Conservation (phyloP, 805 yeast species). For the Grigorovia transvaalensis region DNA sequence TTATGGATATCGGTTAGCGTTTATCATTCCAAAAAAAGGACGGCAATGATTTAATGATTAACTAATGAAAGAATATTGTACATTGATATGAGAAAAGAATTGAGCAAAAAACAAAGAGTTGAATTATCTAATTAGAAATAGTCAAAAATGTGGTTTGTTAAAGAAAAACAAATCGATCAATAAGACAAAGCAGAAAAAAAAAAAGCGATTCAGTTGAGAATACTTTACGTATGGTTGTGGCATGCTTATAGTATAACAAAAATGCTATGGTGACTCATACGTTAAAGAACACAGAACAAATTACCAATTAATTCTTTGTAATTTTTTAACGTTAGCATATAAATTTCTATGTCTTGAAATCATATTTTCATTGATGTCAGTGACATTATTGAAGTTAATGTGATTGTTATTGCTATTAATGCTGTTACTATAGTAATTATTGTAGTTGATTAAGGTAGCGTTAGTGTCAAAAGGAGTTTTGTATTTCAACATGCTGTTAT, state of each 20-base stretch:
- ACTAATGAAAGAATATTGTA: not conserved
- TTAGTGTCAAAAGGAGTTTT: not conserved
- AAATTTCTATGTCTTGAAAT: constrained; percentile 14
- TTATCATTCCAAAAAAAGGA: not conserved
- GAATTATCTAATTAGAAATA: not conserved
- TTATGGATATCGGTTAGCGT: not conserved
- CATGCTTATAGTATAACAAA: no score
- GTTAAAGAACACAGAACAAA: no score
- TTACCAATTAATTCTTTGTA: constrained; percentile 27
- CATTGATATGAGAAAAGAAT: not conserved
- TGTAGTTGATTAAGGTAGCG: not conserved
- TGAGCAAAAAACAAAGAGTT: not conserved
- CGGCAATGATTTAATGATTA: not conserved
- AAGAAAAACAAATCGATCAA: no score
- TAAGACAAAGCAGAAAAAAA: no score
- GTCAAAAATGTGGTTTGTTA: no score
- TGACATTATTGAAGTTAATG: not conserved
- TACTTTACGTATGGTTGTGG: not conserved
- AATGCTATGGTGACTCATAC: no score
- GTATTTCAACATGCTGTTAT: not conserved
- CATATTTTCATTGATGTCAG: not conserved
- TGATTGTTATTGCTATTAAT: not conserved
- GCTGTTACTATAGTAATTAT: not conserved
- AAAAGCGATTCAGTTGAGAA: no score
- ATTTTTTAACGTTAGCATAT: constrained; percentile 22